A percentile compares a stretch with the other conserved stretches of the same genome.
phyloP scores from a whole-genome alignment of 345 rosid genomes.

The Turnera subulata region DNA sequence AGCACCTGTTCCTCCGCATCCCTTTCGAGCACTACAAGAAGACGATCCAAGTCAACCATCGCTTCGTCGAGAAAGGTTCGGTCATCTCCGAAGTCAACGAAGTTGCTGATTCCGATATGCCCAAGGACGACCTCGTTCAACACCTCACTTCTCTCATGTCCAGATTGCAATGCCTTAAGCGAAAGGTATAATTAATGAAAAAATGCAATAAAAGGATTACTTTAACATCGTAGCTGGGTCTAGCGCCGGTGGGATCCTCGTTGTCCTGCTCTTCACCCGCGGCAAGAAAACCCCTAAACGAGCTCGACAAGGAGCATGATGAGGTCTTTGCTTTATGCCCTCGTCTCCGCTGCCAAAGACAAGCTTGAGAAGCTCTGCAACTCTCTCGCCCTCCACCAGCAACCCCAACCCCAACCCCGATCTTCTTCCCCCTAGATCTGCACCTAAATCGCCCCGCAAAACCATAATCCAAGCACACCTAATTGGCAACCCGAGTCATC shows the following conservation, averaged over 20 bases:
- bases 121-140: constrained; percentile 64
- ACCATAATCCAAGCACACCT: no score
- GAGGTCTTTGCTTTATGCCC: constrained; percentile 46
- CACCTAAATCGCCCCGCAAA: no score
- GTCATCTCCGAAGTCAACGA: constrained; percentile 60
- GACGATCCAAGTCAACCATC: constrained; percentile 82
- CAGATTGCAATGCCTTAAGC: constrained; percentile 89
- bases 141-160: constrained; percentile 76
- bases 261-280: constrained; percentile 67
- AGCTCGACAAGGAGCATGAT: constrained; percentile 67
- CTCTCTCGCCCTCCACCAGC: no score
- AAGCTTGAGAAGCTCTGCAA: no score
- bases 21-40: constrained; percentile 98
- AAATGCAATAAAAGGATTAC: no score
- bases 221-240: constrained; percentile 86
- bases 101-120: constrained; percentile 49
- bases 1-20: constrained; percentile 87
- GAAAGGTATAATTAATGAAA: constrained; percentile 58
- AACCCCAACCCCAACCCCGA: no score
- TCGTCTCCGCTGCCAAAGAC: no score
- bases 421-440: no score
- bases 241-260: constrained; percentile 68
- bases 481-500: no score
- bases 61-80: constrained; percentile 76
- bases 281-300: constrained; percentile 56